These are phyloP conservation scores for Globisporangium perplexum DNA, from an alignment of 352 stramenopile species.

Conservation along the genomic window DNA sequence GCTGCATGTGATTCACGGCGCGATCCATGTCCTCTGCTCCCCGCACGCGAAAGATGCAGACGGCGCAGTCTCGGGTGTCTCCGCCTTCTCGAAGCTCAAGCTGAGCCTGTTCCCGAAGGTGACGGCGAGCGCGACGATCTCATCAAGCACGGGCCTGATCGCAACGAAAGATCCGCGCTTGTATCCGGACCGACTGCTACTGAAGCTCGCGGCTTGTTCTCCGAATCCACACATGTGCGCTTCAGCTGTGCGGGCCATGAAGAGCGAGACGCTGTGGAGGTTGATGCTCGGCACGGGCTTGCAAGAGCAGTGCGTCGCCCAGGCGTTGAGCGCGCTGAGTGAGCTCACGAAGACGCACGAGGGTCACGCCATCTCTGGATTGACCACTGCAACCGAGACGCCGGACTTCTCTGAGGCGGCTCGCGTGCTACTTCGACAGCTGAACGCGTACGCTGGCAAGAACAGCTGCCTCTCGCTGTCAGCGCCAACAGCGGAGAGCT, in stretches of 20 bases:
- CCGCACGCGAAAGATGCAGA: slow-evolving; percentile 28
- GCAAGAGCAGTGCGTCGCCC: slow-evolving; percentile 30
- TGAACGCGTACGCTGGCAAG: slow-evolving; percentile 6
- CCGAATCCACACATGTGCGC: slow-evolving; percentile 39
- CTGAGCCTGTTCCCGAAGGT: slow-evolving; percentile 62
- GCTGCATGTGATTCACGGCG: slow-evolving; percentile 57
- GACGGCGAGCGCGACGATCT: slow-evolving; percentile 38
- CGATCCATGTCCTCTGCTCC: slow-evolving; percentile 61
- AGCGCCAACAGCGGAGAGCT: slow-evolving; percentile 11
- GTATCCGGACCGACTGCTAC: slow-evolving; percentile 58
- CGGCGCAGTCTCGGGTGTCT: slow-evolving; percentile 2
- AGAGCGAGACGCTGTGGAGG: slow-evolving; percentile 45
- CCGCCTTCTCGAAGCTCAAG: slow-evolving; percentile 32
- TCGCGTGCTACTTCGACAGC: not conserved
- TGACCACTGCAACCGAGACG: slow-evolving; percentile 17
- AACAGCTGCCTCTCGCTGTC: slow-evolving; percentile 8
- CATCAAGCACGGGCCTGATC: slow-evolving; percentile 64
- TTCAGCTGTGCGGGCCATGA: slow-evolving; percentile 53
- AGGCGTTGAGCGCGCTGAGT: slow-evolving; percentile 22
- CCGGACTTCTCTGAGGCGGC: slow-evolving; percentile 3
- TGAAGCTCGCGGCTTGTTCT: slow-evolving; percentile 47
- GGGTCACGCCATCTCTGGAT: slow-evolving; percentile 26
- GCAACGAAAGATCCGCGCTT: slow-evolving; percentile 69
- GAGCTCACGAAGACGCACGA: slow-evolving; percentile 37
- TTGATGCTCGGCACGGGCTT: slow-evolving; percentile 50